Evolutionary conservation across 306 rosid species (phyloP), one percentile per base, ranked within the genome.

Genomic region (Rubus idaeus): DNA sequence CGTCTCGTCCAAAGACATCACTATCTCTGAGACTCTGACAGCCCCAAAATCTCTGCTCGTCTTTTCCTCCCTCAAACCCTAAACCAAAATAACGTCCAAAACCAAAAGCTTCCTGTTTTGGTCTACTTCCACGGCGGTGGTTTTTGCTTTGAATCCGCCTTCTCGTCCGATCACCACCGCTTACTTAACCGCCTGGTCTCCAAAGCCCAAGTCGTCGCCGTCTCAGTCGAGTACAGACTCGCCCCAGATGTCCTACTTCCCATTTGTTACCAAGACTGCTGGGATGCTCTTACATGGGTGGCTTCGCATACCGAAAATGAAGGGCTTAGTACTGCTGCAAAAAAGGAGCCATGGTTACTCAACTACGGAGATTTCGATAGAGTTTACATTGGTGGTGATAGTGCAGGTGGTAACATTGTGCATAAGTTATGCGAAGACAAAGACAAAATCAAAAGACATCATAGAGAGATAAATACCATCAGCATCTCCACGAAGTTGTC

Each of bases 71-170:
- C 88, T 75, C 46, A 52, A 67, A 6, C 26, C 76, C 45, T 9
- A n/a, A 26, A 57, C 70, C 58, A 72, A 4, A 42, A 2, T 26
- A 42, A 2, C 20, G 50, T 30, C 70, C 71, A 56, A 8, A 44
- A 1, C 41, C 70, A 74, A 7, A 86, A 66, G 71, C 26, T 89
- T 5, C 89, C 93, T 9, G 40, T 89, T 69, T 62, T 88, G 76
- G 82, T 87, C 64, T 85, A 83, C 76, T 85, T 79, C 71, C 93
- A 89, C 18, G 93, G 88, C 0, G 88, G 93, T 8, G 88, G 55
- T 0, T 81, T 87, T 73, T 61, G 79, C 81, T 0, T 81, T 0
- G 89, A 80, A 50, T 87, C 93, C 0, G 81, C 91, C n/a, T 90
- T 86, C 78, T 69, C 88, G 39, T 64, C 58, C 61, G 75, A 78